phyloP scores from a whole-genome alignment of 2,329 filamentous ascomycete species.

The Plenodomus tracheiphilus region DNA sequence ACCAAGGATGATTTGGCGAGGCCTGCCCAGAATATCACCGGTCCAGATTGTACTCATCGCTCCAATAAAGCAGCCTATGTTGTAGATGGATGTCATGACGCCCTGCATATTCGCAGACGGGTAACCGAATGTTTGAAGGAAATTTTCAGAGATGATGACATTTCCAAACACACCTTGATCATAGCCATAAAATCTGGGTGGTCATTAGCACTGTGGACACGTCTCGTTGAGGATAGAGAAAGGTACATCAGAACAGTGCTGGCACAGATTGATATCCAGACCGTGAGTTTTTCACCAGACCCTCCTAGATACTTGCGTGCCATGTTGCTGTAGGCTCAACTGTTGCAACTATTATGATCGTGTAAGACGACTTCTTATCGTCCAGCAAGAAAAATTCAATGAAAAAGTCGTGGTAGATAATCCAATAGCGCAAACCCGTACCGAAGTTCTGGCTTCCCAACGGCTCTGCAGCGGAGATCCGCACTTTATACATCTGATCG shows the following conservation, averaged over 20 bases:
- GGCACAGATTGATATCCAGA: conserved; percentile 57
- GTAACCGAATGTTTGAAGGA: conserved; percentile 32
- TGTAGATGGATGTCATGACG: conserved; percentile 48
- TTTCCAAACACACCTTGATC: conserved; percentile 43
- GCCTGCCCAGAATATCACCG: conserved; percentile 63
- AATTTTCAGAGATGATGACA: conserved; percentile 39
- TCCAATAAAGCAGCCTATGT: conserved; percentile 51
- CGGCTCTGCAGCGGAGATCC: conserved; percentile 3
- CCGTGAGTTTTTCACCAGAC: conserved; percentile 54
- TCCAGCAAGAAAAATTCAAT: background rate
- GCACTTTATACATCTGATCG: conserved; percentile 9
- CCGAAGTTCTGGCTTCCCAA: conserved; percentile 3
- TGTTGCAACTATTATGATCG: background rate
- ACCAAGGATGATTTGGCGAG: conserved; percentile 61
- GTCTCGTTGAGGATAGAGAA: background rate
- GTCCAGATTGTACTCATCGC: conserved; percentile 50
- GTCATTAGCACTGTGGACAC: background rate
- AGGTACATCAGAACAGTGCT: conserved; percentile 51
- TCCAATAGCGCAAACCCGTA: conserved; percentile 5
- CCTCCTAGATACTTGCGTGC: conserved; percentile 55
- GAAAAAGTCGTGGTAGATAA: background rate
- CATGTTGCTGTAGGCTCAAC: conserved; percentile 32
- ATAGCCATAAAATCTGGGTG: conserved; percentile 49
- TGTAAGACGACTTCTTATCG: background rate
- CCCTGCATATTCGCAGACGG: conserved; percentile 41